phyloP scores from a whole-genome alignment of 768 basidiomycete species.

The Leccinellum rugosiceps region DNA sequence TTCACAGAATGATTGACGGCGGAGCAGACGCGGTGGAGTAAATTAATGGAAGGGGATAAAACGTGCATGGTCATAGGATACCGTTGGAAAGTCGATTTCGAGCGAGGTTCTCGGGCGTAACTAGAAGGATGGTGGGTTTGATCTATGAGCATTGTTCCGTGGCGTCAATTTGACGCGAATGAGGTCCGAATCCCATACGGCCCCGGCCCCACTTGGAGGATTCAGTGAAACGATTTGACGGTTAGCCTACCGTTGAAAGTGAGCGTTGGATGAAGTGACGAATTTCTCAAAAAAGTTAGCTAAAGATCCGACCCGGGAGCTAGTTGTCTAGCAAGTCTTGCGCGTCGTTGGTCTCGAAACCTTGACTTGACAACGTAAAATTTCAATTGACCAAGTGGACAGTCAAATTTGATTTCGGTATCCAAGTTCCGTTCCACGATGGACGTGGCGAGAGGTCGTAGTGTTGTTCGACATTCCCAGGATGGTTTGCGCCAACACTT shows the following conservation, averaged over 20 bases:
- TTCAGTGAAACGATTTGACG: background rate
- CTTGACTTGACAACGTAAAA: background rate
- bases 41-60: background rate
- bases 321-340: background rate
- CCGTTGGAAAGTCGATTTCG: background rate
- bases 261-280: background rate
- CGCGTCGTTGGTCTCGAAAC: background rate
- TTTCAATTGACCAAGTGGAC: too few relatives aligned
- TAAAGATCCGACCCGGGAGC: background rate
- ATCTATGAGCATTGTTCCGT: background rate
- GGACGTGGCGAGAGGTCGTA: background rate
- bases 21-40: background rate
- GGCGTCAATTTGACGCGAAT: background rate
- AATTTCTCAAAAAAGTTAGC: background rate
- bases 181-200: background rate
- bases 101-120: background rate
- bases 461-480: background rate
- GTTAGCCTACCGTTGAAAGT: background rate
- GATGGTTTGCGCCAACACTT: background rate
- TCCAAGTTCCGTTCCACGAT: background rate
- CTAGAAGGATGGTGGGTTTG: background rate
- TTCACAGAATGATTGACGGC: background rate
- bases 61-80: background rate
- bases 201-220: background rate
- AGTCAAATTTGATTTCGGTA: background rate